Percentiles rank a stretch among this genome's conserved stretches.
These are phyloP conservation scores for Kodamaea restingae DNA, from an alignment of 805 yeast species.

Conservation along the genomic window DNA sequence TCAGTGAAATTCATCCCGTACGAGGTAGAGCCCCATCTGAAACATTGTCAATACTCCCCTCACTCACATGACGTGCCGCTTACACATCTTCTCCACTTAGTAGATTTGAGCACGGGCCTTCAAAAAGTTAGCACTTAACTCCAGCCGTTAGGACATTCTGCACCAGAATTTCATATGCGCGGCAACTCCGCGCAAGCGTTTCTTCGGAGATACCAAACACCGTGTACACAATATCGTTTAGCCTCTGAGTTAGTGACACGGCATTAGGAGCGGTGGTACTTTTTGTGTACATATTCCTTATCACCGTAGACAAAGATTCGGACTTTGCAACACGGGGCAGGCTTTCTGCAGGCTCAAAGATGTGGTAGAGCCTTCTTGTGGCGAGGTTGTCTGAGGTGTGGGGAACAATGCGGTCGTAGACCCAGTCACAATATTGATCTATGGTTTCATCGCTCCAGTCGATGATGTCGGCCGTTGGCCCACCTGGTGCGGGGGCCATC, in stretches of 20 bases:
- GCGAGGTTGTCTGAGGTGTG: slow-evolving; percentile 21
- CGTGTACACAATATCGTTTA: slow-evolving; percentile 1
- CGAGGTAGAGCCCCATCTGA: too few species aligned
- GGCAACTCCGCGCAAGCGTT: slow-evolving; percentile 5
- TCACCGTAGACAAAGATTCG: slow-evolving; percentile 1
- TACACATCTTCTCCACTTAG: background rate
- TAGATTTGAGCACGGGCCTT: background rate
- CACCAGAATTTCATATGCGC: background rate
- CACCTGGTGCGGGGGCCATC: background rate
- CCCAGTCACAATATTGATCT: slow-evolving; percentile 49
- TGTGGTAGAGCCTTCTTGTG: slow-evolving; percentile 29
- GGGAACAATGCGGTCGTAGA: slow-evolving; percentile 32
- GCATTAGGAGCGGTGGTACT: too few species aligned
- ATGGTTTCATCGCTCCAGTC: slow-evolving; percentile 48
- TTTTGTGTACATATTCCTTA: background rate
- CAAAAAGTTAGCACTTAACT: background rate
- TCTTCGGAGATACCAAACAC: slow-evolving; percentile 6
- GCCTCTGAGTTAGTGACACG: background rate
- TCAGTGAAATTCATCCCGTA: too few species aligned
- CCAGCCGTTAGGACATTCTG: background rate
- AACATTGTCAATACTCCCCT: too few species aligned
- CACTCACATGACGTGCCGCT: too few species aligned
- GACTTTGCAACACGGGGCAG: background rate
- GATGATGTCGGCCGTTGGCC: slow-evolving; percentile 17
- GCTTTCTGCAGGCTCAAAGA: slow-evolving; percentile 24